phyloP scores from a whole-genome alignment of 176 grass and related monocot species.

The Phyllostachys edulis region DNA sequence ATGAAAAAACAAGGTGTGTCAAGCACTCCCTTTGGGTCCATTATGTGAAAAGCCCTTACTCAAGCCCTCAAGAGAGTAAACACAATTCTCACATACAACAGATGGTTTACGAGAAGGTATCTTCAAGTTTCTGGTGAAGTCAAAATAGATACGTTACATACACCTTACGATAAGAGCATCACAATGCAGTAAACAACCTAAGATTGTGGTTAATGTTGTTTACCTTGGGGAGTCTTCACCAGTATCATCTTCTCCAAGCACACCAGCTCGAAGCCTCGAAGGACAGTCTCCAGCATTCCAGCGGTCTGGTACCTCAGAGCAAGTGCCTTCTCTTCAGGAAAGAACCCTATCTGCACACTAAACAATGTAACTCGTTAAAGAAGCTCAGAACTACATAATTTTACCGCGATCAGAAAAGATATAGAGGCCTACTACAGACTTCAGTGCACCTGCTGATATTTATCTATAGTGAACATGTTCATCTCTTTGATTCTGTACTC shows the following conservation, averaged over 20 bases:
- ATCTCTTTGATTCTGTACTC: conserved; percentile 99
- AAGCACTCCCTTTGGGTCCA: conserved; percentile 84
- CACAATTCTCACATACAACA: conserved; percentile 90
- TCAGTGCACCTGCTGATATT: conserved; percentile 85
- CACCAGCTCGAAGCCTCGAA: conserved; percentile 80
- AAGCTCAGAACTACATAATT: neutral
- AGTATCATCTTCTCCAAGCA: conserved; percentile 87
- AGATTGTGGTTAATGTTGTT: neutral
- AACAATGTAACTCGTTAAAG: conserved; percentile 27
- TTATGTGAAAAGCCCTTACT: conserved; percentile 88
- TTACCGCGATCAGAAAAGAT: neutral
- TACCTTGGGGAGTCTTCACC: conserved; percentile 86
- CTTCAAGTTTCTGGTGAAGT: conserved; percentile 80
- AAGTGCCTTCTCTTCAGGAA: conserved; percentile 75
- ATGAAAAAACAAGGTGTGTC: conserved; percentile 85
- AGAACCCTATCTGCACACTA: conserved; percentile 88
- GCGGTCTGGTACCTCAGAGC: conserved; percentile 86
- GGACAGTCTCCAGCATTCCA: conserved; percentile 86
- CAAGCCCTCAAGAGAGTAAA: conserved; percentile 78
- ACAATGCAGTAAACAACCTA: neutral
- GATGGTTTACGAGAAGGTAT: conserved; percentile 77
- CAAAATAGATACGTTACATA: conserved; percentile 2
- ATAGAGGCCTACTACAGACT: conserved; percentile 16
- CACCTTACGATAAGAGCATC: neutral
- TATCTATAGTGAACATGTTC: conserved; percentile 89